Evolutionary conservation across 768 basidiomycete species (phyloP).

Genomic region (Hypholoma fasciculare): DNA sequence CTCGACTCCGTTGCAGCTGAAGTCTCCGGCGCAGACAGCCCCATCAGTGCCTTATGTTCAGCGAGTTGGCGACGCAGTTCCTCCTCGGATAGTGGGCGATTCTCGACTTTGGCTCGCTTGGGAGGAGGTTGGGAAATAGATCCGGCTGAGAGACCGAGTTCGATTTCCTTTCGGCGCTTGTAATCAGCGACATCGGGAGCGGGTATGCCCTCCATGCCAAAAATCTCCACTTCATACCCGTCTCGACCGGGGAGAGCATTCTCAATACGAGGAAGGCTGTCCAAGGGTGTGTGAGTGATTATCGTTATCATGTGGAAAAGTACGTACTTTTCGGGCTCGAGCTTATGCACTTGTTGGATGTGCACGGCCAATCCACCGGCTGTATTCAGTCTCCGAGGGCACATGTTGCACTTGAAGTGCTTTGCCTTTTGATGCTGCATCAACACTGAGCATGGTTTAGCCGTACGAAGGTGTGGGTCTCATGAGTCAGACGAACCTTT

Average conservation of each 20-base stretch:
- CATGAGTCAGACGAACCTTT: slow-evolving; percentile 62
- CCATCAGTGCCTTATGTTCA: slow-evolving; percentile 93
- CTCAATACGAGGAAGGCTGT: slow-evolving; percentile 83
- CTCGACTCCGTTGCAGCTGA: slow-evolving; percentile 35
- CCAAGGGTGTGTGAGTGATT: not conserved
- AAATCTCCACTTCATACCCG: slow-evolving; percentile 98
- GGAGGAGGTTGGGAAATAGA: slow-evolving; percentile 79
- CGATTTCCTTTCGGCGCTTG: slow-evolving; percentile 93
- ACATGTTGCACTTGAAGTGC: slow-evolving; percentile 97
- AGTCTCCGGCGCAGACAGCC: slow-evolving; percentile 29
- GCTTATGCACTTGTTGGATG: slow-evolving; percentile 98
- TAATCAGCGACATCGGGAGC: slow-evolving; percentile 94
- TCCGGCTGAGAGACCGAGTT: slow-evolving; percentile 82
- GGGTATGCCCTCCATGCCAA: slow-evolving; percentile 99
- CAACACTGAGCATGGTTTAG: slow-evolving; percentile 57
- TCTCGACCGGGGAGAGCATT: slow-evolving; percentile 96
- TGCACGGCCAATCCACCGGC: slow-evolving; percentile 98
- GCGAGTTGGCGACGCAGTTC: slow-evolving; percentile 84
- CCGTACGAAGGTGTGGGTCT: not conserved
- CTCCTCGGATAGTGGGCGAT: slow-evolving; percentile 74
- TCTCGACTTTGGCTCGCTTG: slow-evolving; percentile 81
- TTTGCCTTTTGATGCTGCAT: slow-evolving; percentile 99
- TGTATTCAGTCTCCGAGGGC: slow-evolving; percentile 93
- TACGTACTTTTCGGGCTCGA: slow-evolving; percentile 89
- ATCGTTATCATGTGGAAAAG: not conserved